Percentiles rank a stretch among this genome's conserved stretches.
Conservation (phyloP, 2,329 filamentous ascomycete species). For the Diaporthe eres region DNA sequence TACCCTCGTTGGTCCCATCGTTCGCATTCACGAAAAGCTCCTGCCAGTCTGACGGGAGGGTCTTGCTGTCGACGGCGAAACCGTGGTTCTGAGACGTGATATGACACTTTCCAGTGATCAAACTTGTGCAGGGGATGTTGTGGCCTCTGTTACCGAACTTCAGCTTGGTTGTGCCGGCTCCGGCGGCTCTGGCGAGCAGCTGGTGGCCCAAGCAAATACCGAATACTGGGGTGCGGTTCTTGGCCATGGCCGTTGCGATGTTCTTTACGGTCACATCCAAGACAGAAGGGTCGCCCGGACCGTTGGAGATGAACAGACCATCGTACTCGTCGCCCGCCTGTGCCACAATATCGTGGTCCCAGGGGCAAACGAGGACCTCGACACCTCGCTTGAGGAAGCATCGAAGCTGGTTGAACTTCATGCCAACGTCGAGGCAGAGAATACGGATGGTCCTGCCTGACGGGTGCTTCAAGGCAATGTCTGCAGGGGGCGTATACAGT, state of each 20-base stretch:
- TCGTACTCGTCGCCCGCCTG: conserved; percentile 89
- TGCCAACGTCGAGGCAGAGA: conserved; percentile 93
- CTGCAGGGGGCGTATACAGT: conserved; percentile 82
- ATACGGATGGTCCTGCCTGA: conserved; percentile 90
- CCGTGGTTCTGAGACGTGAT: conserved; percentile 99
- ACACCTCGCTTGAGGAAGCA: conserved; percentile 93
- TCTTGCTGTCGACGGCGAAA: conserved; percentile 88
- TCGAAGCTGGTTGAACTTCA: conserved; percentile 98
- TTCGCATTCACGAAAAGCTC: conserved; percentile 99
- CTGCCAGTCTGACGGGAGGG: conserved; percentile 84
- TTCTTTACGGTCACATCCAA: conserved; percentile 85
- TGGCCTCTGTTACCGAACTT: conserved; percentile 99
- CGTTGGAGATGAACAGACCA: conserved; percentile 97
- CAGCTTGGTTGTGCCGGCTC: conserved; percentile 92
- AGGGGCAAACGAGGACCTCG: conserved; percentile 94
- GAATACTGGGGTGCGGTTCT: conserved; percentile 89
- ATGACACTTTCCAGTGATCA: conserved; percentile 96
- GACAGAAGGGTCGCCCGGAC: conserved; percentile 93
- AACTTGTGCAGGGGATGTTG: conserved; percentile 97
- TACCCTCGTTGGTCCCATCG: conserved; percentile 97
- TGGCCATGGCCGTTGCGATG: conserved; percentile 81
- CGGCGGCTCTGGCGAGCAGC: conserved; percentile 88
- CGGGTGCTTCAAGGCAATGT: conserved; percentile 84
- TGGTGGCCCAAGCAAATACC: conserved; percentile 98
- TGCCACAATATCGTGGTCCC: conserved; percentile 91